These are phyloP conservation scores for Cryphonectria carpinicola DNA, from an alignment of 2,329 filamentous ascomycete species.

Conservation along the genomic window DNA sequence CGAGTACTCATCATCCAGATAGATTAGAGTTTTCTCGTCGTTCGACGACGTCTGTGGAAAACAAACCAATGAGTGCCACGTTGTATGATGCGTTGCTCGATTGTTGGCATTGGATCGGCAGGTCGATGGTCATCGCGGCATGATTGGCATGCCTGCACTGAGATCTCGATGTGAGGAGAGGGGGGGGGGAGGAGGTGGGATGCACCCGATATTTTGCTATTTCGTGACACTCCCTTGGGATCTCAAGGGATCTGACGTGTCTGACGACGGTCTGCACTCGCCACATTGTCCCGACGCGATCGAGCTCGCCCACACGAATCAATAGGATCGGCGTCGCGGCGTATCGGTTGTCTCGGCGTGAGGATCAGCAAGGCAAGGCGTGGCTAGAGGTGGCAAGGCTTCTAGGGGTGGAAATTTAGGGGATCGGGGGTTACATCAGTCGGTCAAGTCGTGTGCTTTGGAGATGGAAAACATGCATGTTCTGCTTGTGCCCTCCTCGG, in stretches of 20 bases:
- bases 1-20: neutral
- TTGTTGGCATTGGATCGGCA: neutral
- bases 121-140: neutral
- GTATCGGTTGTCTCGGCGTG: neutral
- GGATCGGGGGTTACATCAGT: neutral
- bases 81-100: neutral
- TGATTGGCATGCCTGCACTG: neutral
- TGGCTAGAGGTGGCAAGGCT: neutral
- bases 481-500: neutral
- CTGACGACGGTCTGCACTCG: neutral
- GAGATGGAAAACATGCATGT: neutral
- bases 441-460: neutral
- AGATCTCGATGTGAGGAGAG: constrained; percentile 2
- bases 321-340: neutral
- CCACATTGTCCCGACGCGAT: neutral
- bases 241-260: neutral
- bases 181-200: neutral
- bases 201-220: neutral
- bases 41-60: neutral
- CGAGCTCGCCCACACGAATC: neutral
- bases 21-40: neutral
- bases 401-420: neutral
- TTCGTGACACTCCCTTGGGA: neutral
- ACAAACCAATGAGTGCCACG: neutral
- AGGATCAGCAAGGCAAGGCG: neutral